Evolutionary conservation across 306 rosid species (phyloP).

Genomic region (Arachis hypogaea): DNA sequence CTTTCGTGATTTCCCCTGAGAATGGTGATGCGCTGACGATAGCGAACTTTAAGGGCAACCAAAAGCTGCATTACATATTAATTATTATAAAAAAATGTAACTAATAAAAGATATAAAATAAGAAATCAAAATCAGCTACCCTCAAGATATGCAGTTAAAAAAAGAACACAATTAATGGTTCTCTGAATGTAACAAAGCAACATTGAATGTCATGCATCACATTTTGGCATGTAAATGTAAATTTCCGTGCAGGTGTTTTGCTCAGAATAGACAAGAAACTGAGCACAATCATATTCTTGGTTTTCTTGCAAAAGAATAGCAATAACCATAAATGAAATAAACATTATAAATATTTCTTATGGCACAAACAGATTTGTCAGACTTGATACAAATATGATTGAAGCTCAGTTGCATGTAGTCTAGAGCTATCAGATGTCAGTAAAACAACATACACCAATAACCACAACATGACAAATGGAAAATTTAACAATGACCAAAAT

Average conservation of each 20-base stretch:
- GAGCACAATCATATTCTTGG: background rate
- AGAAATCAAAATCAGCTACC: constrained; percentile 15
- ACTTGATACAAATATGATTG: background rate
- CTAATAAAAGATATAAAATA: constrained; percentile 21
- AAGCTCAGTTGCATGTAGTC: background rate
- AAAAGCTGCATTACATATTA: constrained; percentile 65
- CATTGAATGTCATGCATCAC: constrained; percentile 7
- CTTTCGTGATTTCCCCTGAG: constrained; percentile 99
- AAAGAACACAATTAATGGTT: background rate
- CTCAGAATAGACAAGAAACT: background rate
- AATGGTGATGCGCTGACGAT: constrained; percentile 88
- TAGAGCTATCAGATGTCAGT: background rate
- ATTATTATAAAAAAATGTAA: constrained; percentile 26
- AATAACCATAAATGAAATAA: constrained; percentile 16
- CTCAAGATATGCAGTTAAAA: background rate
- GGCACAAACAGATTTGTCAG: background rate
- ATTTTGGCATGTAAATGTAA: constrained; percentile 5
- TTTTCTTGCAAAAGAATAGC: background rate
- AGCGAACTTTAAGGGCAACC: constrained; percentile 95
- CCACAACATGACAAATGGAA: constrained; percentile 5
- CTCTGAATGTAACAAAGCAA: constrained; percentile 17
- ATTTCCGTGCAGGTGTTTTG: background rate
- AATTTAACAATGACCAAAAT: background rate
- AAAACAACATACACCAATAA: constrained; percentile 25
- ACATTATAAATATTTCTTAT: constrained; percentile 11